A percentile compares a stretch with the other conserved stretches of the same genome.
Evolutionary conservation across 2,329 filamentous ascomycete species (phyloP).

Genomic region (Torrubiellomyces zombiae): DNA sequence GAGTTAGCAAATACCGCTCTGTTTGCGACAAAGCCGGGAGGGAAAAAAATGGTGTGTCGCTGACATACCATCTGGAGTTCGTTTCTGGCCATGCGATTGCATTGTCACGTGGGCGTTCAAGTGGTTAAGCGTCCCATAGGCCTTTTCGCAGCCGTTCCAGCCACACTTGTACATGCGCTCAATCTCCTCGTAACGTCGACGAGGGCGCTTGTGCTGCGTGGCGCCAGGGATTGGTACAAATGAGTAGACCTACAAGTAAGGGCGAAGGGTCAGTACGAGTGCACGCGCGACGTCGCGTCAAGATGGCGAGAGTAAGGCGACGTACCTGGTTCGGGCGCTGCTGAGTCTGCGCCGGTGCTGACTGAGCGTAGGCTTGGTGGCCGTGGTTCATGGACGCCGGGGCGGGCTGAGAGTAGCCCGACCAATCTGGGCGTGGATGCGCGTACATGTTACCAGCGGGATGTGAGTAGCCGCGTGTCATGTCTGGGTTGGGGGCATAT

Average conservation of each 20-base stretch:
- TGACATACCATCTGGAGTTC: slow-evolving; percentile 84
- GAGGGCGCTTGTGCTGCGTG: slow-evolving; percentile 90
- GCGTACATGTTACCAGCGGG: slow-evolving; percentile 45
- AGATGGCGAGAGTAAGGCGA: slow-evolving; percentile 6
- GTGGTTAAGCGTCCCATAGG: slow-evolving; percentile 93
- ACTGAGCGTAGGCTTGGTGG: slow-evolving; percentile 37
- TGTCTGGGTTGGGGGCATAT: slow-evolving; percentile 71
- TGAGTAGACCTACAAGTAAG: slow-evolving; percentile 94
- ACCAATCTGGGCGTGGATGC: slow-evolving; percentile 62
- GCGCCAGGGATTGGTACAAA: slow-evolving; percentile 95
- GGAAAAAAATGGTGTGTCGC: not conserved
- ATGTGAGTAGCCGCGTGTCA: slow-evolving; percentile 62
- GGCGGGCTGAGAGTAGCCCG: slow-evolving; percentile 42
- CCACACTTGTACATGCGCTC: slow-evolving; percentile 99
- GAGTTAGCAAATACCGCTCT: no score
- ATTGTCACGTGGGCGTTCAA: slow-evolving; percentile 97
- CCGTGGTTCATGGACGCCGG: slow-evolving; percentile 31
- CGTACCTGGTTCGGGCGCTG: slow-evolving; percentile 44
- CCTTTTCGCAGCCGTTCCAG: slow-evolving; percentile 97
- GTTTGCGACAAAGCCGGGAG: slow-evolving; percentile 1
- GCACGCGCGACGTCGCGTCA: not conserved
- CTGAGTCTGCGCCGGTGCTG: slow-evolving; percentile 36
- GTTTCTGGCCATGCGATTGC: slow-evolving; percentile 90
- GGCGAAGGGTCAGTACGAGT: no score
- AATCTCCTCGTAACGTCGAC: slow-evolving; percentile 91